Evolutionary conservation across 805 yeast genomes (phyloP), one percentile per base, ranked within the genome.

Genomic region (Candida sithepensis): DNA sequence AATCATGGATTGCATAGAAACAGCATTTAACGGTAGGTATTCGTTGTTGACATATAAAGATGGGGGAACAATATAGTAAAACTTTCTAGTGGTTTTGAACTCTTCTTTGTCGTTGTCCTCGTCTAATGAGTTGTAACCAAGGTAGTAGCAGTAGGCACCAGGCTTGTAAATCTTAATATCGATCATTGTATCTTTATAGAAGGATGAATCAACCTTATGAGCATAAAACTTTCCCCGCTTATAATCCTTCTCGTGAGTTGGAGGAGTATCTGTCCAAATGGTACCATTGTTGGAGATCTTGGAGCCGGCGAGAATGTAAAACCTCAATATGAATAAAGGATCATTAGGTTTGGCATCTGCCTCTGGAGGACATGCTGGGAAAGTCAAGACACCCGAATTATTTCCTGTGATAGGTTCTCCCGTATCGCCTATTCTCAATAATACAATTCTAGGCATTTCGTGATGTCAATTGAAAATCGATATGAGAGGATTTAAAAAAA

Each of bases 51-150:
- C 70, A 39, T 71, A 69, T 48, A 92, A 73, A 13, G 82, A 79
- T 3, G 97, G 95, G 1, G 91, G 89, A 12, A 85, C 96, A 26
- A 81, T 84, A 65, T 92, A 88, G 64, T 84, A 82, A 66, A 73
- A 83, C 55, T 77, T 74, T 30, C 82, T 69, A 0, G 96, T 82
- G 1, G 78, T 71, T 20, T 66, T 68, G 37, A 74, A 56, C 14
- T 43, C 30, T 38, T 63, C 63, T 4, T 40, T 28, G 37, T 58
- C 60, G 14, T 63, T 53, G n/a, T 54, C 56, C 18, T 66, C 64
- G 28, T 50, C 51, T 14, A 65, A 50, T 0, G 67, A 55, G 30
- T 72, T 68, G 61, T 83, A 90, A 10, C 84, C 75, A 19, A 86
- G 71, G 59, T 82, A 87, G 65, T 81, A 91, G 49, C 85, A 77